phyloP scores from a whole-genome alignment of 345 rosid genomes.

The Lagerstroemia speciosa region DNA sequence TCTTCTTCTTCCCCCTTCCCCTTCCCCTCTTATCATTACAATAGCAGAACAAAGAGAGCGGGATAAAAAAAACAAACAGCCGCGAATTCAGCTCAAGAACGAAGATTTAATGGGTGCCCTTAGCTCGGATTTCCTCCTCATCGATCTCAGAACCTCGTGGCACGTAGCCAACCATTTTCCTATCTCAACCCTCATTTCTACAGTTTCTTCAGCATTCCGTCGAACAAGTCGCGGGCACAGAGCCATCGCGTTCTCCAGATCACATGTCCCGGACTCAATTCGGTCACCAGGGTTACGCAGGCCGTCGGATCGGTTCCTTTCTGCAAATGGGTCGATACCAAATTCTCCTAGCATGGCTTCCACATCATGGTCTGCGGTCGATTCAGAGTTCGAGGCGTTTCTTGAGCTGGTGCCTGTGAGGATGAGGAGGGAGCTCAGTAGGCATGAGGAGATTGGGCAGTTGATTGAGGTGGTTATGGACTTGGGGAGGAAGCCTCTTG shows the following conservation, averaged over 20 bases:
- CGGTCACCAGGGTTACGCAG: constrained; percentile 45
- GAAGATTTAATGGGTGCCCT: constrained; percentile 37
- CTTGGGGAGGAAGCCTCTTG: constrained; percentile 81
- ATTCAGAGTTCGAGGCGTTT: constrained; percentile 59
- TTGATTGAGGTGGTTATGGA: constrained; percentile 94
- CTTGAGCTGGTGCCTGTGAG: constrained; percentile 63
- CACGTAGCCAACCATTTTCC: constrained; percentile 41
- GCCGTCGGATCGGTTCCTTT: constrained; percentile 32
- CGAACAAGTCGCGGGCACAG: constrained; percentile 45
- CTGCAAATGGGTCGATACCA: constrained; percentile 30
- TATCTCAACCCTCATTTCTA: constrained; percentile 30
- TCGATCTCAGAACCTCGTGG: constrained; percentile 67
- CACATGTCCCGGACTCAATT: constrained; percentile 27
- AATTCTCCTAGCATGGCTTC: constrained; percentile 28
- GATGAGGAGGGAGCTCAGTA: constrained; percentile 46
- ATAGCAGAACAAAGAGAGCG: background rate
- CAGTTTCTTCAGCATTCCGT: constrained; percentile 50
- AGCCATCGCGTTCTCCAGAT: constrained; percentile 31
- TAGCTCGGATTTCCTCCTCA: constrained; percentile 48
- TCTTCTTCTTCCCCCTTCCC: constrained; percentile 14
- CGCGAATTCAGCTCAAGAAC: background rate
- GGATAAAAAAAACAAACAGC: constrained; percentile 3
- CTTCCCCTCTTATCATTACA: constrained; percentile 9
- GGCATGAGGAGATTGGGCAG: constrained; percentile 50
- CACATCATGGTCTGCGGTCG: constrained; percentile 22